Percentiles rank a stretch among this genome's conserved stretches.
Evolutionary conservation across 176 grass and related monocot species (phyloP).

Genomic region (Oropetium thomaeum): DNA sequence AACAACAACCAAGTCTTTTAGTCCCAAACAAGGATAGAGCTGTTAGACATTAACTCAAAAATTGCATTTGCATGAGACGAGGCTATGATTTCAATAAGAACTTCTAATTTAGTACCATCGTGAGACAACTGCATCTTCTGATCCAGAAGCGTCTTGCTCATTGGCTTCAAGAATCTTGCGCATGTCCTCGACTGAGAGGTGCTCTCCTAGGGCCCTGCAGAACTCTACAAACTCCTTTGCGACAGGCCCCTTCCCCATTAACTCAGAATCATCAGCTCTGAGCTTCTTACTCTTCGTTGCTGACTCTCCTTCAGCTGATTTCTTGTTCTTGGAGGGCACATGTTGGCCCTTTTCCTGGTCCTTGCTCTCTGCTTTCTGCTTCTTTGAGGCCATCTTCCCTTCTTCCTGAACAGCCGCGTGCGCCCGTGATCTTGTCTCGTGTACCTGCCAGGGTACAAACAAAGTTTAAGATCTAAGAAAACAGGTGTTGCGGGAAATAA

Average conservation of each 20-base stretch:
- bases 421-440: constrained; percentile 56
- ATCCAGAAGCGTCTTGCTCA: constrained; percentile 53
- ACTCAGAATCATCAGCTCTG: constrained; percentile 39
- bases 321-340: constrained; percentile 42
- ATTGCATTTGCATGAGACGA: background rate
- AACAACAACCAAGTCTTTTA: too few species aligned
- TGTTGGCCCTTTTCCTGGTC: constrained; percentile 30
- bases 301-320: constrained; percentile 1
- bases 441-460: constrained; percentile 40
- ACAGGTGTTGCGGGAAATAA: background rate
- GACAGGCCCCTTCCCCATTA: constrained; percentile 18
- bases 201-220: constrained; percentile 54
- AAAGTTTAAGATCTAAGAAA: background rate
- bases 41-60: background rate
- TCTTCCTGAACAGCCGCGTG: constrained; percentile 53
- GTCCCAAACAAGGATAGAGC: constrained; percentile 3
- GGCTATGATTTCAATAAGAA: background rate
- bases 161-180: constrained; percentile 77
- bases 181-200: constrained; percentile 68
- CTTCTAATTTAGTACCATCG: constrained; percentile 49
- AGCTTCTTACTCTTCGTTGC: constrained; percentile 51
- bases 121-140: constrained; percentile 59
- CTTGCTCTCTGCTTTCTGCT: constrained; percentile 36
- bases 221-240: constrained; percentile 53
- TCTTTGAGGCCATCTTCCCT: constrained; percentile 42